phyloP scores from a whole-genome alignment of 768 basidiomycete species.

The Phylloporus rhodoxanthus region DNA sequence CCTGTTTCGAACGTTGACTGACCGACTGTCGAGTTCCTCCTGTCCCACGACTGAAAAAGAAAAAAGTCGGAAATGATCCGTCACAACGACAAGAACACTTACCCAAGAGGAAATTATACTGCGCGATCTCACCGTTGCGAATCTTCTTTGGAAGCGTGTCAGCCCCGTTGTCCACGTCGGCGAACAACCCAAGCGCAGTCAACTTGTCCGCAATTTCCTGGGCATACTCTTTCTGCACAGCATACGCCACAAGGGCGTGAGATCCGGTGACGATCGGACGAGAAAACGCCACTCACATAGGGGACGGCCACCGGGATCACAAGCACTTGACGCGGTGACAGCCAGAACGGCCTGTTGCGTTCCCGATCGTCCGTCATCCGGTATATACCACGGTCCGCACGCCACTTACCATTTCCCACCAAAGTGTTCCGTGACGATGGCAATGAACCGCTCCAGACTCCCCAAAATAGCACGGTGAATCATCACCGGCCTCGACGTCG shows the following conservation, averaged over 20 bases:
- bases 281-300: slow-evolving; percentile 53
- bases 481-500: slow-evolving; percentile 80
- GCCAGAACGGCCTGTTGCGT: slow-evolving; percentile 85
- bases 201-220: slow-evolving; percentile 69
- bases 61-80: slow-evolving; percentile 1
- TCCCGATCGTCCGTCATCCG: not conserved
- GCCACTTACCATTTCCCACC: slow-evolving; percentile 85
- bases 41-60: slow-evolving; percentile 80
- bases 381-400: not conserved
- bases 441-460: slow-evolving; percentile 91
- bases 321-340: slow-evolving; percentile 92
- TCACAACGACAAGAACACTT: slow-evolving; percentile 20
- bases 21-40: slow-evolving; percentile 77
- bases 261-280: not conserved
- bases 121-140: slow-evolving; percentile 92
- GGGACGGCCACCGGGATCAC: slow-evolving; percentile 90
- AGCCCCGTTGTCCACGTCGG: slow-evolving; percentile 87
- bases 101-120: slow-evolving; percentile 98
- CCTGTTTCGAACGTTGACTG: slow-evolving; percentile 94
- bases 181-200: slow-evolving; percentile 65
- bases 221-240: slow-evolving; percentile 79
- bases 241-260: not conserved
- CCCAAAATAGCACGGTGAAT: slow-evolving; percentile 97
- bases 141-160: slow-evolving; percentile 97
- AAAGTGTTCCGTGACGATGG: slow-evolving; percentile 95